These are phyloP conservation scores for Phytophthora palmivora DNA, from an alignment of 352 stramenopile species.

Conservation along the genomic window DNA sequence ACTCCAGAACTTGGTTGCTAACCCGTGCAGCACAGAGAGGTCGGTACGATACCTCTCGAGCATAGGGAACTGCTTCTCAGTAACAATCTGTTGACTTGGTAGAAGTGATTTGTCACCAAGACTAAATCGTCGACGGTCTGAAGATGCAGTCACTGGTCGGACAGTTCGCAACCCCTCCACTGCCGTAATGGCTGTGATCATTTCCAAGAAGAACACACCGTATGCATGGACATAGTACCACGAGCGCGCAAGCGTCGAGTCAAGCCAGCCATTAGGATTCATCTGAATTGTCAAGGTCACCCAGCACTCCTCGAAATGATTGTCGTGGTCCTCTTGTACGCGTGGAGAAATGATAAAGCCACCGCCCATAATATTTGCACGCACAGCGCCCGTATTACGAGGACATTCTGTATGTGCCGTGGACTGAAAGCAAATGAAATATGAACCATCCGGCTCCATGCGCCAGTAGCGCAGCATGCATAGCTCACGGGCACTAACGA, in stretches of 20 bases:
- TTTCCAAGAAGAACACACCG: constrained; percentile 77
- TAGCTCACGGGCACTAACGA: constrained; percentile 71
- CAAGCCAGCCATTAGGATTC: constrained; percentile 84
- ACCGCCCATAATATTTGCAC: constrained; percentile 68
- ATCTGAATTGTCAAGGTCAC: constrained; percentile 84
- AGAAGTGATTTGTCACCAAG: constrained; percentile 22
- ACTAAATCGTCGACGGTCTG: constrained; percentile 18
- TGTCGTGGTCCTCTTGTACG: constrained; percentile 59
- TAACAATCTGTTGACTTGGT: constrained; percentile 63
- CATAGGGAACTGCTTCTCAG: constrained; percentile 63
- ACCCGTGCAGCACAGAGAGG: constrained; percentile 51
- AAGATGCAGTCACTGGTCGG: constrained; percentile 35
- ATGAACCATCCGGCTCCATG: constrained; percentile 81
- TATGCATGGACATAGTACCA: constrained; percentile 86
- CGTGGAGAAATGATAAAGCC: constrained; percentile 77
- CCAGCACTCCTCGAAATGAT: constrained; percentile 78
- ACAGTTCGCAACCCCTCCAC: constrained; percentile 26
- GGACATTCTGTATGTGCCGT: constrained; percentile 71
- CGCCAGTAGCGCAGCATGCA: constrained; percentile 86
- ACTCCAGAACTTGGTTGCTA: constrained; percentile 85
- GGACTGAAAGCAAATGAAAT: constrained; percentile 90
- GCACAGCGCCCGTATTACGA: constrained; percentile 40
- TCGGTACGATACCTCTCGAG: constrained; percentile 75
- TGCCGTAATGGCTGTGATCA: constrained; percentile 69
- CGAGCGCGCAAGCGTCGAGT: constrained; percentile 56